Percentiles rank a stretch among this genome's conserved stretches.
phyloP scores from a whole-genome alignment of 2,329 filamentous ascomycete genomes.

The Trichoderma atrobrunneum region DNA sequence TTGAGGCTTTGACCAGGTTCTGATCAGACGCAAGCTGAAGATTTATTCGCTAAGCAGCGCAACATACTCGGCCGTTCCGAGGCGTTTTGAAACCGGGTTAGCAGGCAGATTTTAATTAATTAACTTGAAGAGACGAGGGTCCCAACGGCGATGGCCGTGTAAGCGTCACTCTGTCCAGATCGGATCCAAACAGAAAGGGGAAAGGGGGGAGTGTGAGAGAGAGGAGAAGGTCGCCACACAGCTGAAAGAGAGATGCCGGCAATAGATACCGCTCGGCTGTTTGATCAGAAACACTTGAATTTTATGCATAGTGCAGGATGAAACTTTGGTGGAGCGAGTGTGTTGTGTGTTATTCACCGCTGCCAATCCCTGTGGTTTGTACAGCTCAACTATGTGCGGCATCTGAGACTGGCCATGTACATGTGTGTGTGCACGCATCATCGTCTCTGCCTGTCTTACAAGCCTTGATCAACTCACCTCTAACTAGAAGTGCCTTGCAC shows the following conservation, averaged over 20 bases:
- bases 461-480: background rate
- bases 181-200: background rate
- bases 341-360: constrained; percentile 4
- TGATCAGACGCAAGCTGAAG: background rate
- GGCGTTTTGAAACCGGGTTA: background rate
- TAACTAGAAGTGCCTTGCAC: background rate
- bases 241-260: constrained; percentile 3
- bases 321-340: constrained; percentile 10
- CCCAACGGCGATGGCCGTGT: background rate
- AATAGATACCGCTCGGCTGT: constrained; percentile 11
- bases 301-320: constrained; percentile 18
- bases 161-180: background rate
- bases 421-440: background rate
- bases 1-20: background rate
- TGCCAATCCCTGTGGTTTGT: background rate
- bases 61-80: background rate
- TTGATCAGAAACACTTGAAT: background rate
- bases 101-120: background rate
- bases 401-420: constrained; percentile 6
- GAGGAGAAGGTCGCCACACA: background rate
- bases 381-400: background rate
- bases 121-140: background rate
- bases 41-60: background rate
- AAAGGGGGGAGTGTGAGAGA: background rate
- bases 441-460: background rate